These are phyloP conservation scores for Orbilia brochopaga DNA, from an alignment of 2,329 filamentous ascomycete genomes.

Conservation along the genomic window DNA sequence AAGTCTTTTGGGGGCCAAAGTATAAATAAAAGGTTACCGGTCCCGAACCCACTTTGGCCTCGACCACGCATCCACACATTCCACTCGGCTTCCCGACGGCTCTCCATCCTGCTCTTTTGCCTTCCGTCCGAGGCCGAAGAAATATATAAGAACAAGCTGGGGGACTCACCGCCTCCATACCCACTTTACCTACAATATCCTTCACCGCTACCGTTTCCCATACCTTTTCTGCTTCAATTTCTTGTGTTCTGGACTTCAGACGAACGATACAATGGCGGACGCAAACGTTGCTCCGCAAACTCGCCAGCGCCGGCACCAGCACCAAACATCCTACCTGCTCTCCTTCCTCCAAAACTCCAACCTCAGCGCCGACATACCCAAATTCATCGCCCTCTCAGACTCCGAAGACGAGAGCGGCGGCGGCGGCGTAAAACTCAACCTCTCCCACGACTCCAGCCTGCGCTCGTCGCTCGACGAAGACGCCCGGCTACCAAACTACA, in stretches of 20 bases:
- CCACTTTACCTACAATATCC: no score
- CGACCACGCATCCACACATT: not conserved
- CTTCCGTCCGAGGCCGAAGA: not conserved
- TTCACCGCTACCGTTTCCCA: no score
- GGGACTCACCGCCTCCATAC: no score
- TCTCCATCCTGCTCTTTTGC: not conserved
- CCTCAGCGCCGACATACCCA: conserved; percentile 2
- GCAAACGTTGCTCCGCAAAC: not conserved
- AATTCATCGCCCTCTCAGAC: not conserved
- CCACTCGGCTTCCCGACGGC: not conserved
- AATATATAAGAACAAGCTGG: no score
- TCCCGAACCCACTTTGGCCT: conserved; percentile 15
- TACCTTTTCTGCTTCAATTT: no score
- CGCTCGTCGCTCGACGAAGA: conserved; percentile 20
- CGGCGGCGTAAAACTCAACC: not conserved
- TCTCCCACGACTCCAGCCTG: conserved; percentile 22
- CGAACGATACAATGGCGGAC: not conserved
- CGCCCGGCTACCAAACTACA: no score
- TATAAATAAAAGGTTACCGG: not conserved
- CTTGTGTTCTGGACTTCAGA: no score
- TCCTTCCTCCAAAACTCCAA: conserved; percentile 41
- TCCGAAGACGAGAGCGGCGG: not conserved
- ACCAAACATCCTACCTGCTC: conserved; percentile 36
- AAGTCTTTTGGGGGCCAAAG: not conserved
- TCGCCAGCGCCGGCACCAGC: conserved; percentile 6